phyloP scores from a whole-genome alignment of 2,329 filamentous ascomycete species.

The Fusarium sp. region DNA sequence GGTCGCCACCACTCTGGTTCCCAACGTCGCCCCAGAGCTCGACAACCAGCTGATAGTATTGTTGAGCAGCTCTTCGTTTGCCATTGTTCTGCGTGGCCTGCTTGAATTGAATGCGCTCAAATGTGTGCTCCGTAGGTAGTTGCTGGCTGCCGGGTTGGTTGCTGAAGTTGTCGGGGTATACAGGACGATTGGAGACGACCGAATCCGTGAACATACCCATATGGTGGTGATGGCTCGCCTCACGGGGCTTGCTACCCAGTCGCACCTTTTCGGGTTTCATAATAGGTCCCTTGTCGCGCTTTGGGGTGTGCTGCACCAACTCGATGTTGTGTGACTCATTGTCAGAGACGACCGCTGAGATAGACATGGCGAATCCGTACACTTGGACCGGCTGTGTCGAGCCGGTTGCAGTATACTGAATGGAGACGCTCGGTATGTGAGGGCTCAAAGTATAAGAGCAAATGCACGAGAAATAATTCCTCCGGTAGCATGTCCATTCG shows the following conservation, averaged over 20 bases:
- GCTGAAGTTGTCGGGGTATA: slow-evolving; percentile 58
- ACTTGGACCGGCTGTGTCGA: slow-evolving; percentile 71
- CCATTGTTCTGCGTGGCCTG: slow-evolving; percentile 94
- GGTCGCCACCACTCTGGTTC: slow-evolving; percentile 55
- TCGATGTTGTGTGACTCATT: slow-evolving; percentile 81
- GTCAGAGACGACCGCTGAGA: slow-evolving; percentile 84
- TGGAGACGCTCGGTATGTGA: slow-evolving; percentile 56
- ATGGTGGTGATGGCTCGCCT: slow-evolving; percentile 58
- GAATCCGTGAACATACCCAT: slow-evolving; percentile 58
- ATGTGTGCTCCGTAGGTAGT: slow-evolving; percentile 69
- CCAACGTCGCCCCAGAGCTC: slow-evolving; percentile 81
- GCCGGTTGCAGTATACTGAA: slow-evolving; percentile 63
- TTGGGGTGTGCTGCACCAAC: slow-evolving; percentile 90
- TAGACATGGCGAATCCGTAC: slow-evolving; percentile 81
- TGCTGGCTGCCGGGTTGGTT: slow-evolving; percentile 48
- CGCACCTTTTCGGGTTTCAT: slow-evolving; percentile 76
- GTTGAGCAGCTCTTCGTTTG: slow-evolving; percentile 87
- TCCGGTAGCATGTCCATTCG: slow-evolving; percentile 91
- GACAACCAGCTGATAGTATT: slow-evolving; percentile 91
- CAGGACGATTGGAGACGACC: slow-evolving; percentile 44
- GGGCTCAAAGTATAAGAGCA: slow-evolving; percentile 80
- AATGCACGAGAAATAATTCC: slow-evolving; percentile 90
- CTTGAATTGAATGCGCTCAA: slow-evolving; percentile 95
- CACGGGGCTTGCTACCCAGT: slow-evolving; percentile 75
- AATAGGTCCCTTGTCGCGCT: slow-evolving; percentile 87